Evolutionary conservation across 1,284 basidiomycete genomes (phyloP), one percentile per base, ranked within the genome.

Genomic region (Heterobasidion irregulare): DNA sequence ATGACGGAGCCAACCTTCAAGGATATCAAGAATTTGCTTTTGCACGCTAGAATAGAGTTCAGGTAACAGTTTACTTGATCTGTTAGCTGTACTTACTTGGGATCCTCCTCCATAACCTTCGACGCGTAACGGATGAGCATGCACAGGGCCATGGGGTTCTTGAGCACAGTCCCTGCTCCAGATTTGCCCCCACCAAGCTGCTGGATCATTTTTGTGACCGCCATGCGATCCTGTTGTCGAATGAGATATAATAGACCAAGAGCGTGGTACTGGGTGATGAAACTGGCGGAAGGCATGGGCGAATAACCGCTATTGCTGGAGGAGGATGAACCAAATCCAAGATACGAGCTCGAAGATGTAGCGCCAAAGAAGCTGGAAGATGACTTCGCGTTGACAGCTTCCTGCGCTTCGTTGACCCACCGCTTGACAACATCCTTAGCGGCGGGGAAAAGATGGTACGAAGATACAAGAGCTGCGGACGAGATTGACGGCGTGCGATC

Each of bases 181-280:
- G 89, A 88, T 68, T 93, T 94, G 2, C 88, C 87, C 0, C 92
- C 92, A 45, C 92, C 92, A 41, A 94, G 81, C 70, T 98, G 96
- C 72, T 99, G 97, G 52, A 99, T 94, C 89, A 99, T 95, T 76
- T 99, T 99, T 47, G 94, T 98, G 53, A 99, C 84, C 1, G 97
- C 97, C 94, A 99, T 99, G 61, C 97, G 79, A 73, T 99, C 97
- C 68, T 97, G 93, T 68, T 97, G 93, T 47, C 97, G 85, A 64
- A 99, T 98, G 60, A 95, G 77, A 71, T 98, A 98, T 53, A 99
- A 77, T 56, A 99, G 75, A 41, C 96, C 95, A 43, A 99, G 79
- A 10, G 94, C 95, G 68, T 99, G 97, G 73, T 99, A 99, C 74
- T 99, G 97, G 50, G 94, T 88, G 70, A 97, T 92, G 73, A 91